Evolutionary conservation across 2,329 filamentous ascomycete genomes (phyloP).

Genomic region (Ophiostoma himal-ulmi): DNA sequence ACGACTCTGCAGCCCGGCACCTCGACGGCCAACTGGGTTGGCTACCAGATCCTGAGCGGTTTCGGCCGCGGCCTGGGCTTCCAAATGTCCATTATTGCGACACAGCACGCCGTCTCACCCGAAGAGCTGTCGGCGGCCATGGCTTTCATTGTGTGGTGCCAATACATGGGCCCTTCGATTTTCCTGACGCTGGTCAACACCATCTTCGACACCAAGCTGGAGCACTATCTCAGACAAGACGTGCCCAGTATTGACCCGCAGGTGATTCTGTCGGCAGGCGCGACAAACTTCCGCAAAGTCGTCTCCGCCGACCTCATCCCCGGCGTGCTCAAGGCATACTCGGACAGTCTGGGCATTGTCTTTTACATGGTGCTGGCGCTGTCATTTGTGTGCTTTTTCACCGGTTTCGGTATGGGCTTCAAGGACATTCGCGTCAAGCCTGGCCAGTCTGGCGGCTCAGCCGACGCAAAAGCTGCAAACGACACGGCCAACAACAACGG

Average conservation of each 20-base stretch:
- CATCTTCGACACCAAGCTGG: constrained; percentile 43
- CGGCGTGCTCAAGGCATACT: constrained; percentile 37
- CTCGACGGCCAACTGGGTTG: constrained; percentile 32
- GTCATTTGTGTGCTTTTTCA: constrained; percentile 34
- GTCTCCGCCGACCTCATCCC: constrained; percentile 31
- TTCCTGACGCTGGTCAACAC: constrained; percentile 47
- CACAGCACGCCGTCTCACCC: constrained; percentile 29
- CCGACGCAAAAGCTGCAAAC: background rate
- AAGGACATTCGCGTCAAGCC: constrained; percentile 35
- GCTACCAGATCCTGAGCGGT: constrained; percentile 32
- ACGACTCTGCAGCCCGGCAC: constrained; percentile 32
- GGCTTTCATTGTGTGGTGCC: constrained; percentile 44
- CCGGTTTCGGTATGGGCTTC: constrained; percentile 43
- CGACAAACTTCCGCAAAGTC: constrained; percentile 33
- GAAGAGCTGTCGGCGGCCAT: constrained; percentile 28
- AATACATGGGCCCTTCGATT: constrained; percentile 47
- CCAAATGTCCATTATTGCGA: constrained; percentile 30
- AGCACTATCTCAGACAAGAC: constrained; percentile 6
- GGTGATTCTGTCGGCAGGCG: constrained; percentile 23
- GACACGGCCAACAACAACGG: background rate
- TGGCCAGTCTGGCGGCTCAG: background rate
- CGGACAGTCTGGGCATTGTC: constrained; percentile 33
- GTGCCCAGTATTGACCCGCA: constrained; percentile 19
- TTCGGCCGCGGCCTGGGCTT: constrained; percentile 30
- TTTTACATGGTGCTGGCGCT: constrained; percentile 39